These are phyloP conservation scores for Perkinsus olseni DNA, from an alignment of 169 alveolate genomes.

Conservation along the genomic window DNA sequence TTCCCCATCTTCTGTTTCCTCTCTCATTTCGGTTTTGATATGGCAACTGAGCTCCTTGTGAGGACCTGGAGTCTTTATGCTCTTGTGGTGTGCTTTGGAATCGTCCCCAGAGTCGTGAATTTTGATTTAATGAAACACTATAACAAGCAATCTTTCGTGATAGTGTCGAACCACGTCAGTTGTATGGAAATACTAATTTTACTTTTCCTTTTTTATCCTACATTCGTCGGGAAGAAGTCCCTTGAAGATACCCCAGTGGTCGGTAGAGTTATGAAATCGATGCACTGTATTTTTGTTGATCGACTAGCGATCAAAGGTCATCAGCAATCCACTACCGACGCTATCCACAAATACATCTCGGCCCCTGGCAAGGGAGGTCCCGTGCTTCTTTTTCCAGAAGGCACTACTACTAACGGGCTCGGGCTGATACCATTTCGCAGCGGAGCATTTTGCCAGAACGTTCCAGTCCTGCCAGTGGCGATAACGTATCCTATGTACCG, in stretches of 20 bases:
- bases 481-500: neutral
- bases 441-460: conserved; percentile 56
- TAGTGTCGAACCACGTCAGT: neutral
- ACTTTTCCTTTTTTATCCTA: neutral
- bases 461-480: conserved; percentile 38
- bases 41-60: neutral
- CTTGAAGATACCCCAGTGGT: neutral
- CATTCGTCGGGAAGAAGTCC: neutral
- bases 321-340: neutral
- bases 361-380: conserved; percentile 12
- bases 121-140: neutral
- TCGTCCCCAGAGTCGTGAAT: neutral
- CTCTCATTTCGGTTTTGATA: neutral
- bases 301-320: neutral
- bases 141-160: neutral
- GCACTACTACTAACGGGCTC: conserved; percentile 60
- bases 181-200: neutral
- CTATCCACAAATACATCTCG: neutral
- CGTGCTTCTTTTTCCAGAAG: conserved; percentile 63
- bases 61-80: neutral
- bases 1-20: neutral
- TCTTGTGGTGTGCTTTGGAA: neutral
- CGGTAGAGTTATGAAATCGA: neutral
- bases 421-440: conserved; percentile 48
- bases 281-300: neutral